A percentile compares a stretch with the other conserved stretches of the same genome.
Conservation (phyloP, 2,329 filamentous ascomycete genomes). For the Neopestalotiopsis sp. region DNA sequence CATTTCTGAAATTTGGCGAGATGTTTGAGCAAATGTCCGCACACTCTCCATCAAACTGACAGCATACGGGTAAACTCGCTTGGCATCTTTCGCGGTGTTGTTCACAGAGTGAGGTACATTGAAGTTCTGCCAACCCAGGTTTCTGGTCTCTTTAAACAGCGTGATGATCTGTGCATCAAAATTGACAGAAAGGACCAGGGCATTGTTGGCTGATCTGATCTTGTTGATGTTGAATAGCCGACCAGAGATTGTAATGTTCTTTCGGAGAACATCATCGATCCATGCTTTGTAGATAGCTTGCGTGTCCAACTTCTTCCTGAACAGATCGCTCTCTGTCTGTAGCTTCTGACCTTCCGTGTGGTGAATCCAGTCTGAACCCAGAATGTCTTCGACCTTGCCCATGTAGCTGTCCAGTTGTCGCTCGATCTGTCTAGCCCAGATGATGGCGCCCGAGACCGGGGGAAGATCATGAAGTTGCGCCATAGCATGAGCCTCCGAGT, state of each 20-base stretch:
- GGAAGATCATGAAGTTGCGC: conserved; percentile 94
- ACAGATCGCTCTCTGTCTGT: conserved; percentile 87
- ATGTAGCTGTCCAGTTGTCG: conserved; percentile 95
- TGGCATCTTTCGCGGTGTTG: conserved; percentile 98
- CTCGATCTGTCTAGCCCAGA: conserved; percentile 97
- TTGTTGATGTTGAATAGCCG: conserved; percentile 89
- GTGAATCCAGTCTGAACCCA: conserved; percentile 92
- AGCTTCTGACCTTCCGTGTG: conserved; percentile 96
- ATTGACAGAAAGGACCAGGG: conserved; percentile 88
- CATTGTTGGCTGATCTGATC: conserved; percentile 88
- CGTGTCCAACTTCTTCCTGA: conserved; percentile 95
- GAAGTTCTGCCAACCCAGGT: conserved; percentile 93
- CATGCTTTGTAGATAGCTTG: conserved; percentile 94
- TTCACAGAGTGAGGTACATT: conserved; percentile 92
- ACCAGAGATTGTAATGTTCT: conserved; percentile 90
- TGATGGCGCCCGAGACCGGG: conserved; percentile 94
- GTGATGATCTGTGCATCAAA: conserved; percentile 98
- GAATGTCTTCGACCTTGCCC: conserved; percentile 98
- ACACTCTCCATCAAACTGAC: conserved; percentile 99
- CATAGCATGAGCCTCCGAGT: conserved; percentile 98
- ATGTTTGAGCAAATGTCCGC: conserved; percentile 89
- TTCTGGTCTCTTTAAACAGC: conserved; percentile 97
- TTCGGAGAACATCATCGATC: conserved; percentile 86
- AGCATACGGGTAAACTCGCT: conserved; percentile 95
- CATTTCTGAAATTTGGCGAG: conserved; percentile 84